These are phyloP conservation scores for Phytophthora lateralis DNA, from an alignment of 352 stramenopile species.

Conservation along the genomic window DNA sequence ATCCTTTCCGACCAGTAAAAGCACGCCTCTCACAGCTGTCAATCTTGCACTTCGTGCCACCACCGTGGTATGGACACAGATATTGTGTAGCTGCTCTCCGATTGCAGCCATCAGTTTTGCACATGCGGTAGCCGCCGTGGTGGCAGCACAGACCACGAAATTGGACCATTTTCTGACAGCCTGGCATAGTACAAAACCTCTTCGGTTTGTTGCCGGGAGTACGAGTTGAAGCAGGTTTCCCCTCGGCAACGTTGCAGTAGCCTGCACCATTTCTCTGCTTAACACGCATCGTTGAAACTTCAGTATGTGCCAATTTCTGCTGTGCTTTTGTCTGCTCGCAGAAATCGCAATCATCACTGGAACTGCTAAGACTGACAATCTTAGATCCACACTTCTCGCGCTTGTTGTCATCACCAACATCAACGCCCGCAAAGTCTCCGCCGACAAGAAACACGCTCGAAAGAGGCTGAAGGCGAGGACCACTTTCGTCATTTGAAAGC, in stretches of 20 bases:
- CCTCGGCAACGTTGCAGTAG: background rate
- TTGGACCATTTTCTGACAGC: slow-evolving; percentile 1
- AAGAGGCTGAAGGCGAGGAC: too few species aligned
- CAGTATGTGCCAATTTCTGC: background rate
- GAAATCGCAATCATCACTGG: background rate
- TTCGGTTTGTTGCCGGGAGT: background rate
- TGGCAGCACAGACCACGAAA: slow-evolving; percentile 2
- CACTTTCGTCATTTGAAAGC: too few species aligned
- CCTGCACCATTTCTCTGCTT: background rate
- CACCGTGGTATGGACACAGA: background rate
- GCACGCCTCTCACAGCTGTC: background rate
- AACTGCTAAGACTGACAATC: background rate
- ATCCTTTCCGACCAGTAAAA: background rate
- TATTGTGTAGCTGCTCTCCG: background rate
- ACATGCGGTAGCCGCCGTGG: slow-evolving; percentile 8
- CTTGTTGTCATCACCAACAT: background rate
- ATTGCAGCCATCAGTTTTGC: slow-evolving; percentile 9
- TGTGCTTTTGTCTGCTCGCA: background rate
- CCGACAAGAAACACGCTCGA: too few species aligned
- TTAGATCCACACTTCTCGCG: too few species aligned
- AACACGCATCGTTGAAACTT: background rate
- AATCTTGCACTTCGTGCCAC: slow-evolving; percentile 1
- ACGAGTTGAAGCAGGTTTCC: background rate
- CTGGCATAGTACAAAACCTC: background rate
- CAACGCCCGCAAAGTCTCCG: background rate